Evolutionary conservation across 495 filamentous ascomycete species (phyloP).

Genomic region (Trichocladium uniseriatum): DNA sequence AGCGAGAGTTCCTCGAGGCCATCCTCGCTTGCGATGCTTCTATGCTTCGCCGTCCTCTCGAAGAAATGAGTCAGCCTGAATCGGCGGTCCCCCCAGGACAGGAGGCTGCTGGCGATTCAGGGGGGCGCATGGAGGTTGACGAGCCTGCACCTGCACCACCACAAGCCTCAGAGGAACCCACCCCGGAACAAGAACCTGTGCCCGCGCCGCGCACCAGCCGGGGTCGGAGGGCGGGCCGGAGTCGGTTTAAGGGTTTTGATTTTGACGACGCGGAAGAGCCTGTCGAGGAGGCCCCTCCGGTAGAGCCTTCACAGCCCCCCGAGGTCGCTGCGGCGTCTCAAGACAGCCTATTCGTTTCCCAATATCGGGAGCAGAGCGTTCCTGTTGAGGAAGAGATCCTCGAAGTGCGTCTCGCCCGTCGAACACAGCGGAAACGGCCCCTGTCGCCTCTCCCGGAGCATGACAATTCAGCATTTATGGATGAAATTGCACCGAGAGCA

Average conservation of each 20-base stretch:
- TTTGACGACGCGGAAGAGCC: constrained; percentile 26
- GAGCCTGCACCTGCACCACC: constrained; percentile 7
- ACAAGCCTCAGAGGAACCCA: constrained; percentile 5
- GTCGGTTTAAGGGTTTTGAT: constrained; percentile 66
- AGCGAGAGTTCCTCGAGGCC: constrained; percentile 87
- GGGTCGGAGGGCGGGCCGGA: constrained; percentile 36
- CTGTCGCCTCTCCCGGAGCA: constrained; percentile 27
- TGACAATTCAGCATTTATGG: constrained; percentile 45
- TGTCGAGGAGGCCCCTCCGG: constrained; percentile 14
- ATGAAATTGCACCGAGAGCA: constrained; percentile 60
- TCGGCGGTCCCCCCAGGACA: constrained; percentile 6
- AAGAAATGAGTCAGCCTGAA: constrained; percentile 24
- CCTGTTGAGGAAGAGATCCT: constrained; percentile 12
- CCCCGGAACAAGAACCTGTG: constrained; percentile 4
- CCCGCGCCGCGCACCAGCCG: constrained; percentile 21
- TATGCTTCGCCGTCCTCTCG: constrained; percentile 54
- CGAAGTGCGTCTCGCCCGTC: constrained; percentile 13
- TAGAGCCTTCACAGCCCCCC: neutral
- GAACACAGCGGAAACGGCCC: constrained; percentile 38
- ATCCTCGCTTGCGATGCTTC: constrained; percentile 71
- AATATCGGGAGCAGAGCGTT: constrained; percentile 25
- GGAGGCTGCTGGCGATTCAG: constrained; percentile 1
- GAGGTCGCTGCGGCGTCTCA: constrained; percentile 12
- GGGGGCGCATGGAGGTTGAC: constrained; percentile 27
- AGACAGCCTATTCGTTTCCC: constrained; percentile 26